Conservation (phyloP, 495 filamentous ascomycete species). For the Clohesyomyces aquaticus region DNA sequence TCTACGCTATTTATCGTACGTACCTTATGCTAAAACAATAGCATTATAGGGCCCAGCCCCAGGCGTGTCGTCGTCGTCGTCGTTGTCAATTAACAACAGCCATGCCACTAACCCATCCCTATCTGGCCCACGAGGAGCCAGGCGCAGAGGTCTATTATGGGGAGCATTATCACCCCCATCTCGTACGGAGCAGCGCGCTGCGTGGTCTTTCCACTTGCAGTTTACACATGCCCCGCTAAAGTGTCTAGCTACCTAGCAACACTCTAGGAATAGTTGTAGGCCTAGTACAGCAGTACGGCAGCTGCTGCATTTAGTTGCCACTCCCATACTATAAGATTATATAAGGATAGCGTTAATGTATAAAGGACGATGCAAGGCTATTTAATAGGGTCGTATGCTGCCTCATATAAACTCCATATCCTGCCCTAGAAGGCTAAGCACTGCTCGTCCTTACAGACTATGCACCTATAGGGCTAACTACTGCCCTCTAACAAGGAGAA, state of each 20-base stretch:
- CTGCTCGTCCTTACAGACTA: neutral
- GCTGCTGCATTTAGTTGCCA: no score
- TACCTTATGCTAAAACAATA: neutral
- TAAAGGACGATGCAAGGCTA: neutral
- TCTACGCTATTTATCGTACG: no score
- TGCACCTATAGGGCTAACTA: neutral
- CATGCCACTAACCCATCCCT: neutral
- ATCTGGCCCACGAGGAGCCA: neutral
- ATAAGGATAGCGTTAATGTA: no score
- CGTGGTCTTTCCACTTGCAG: neutral
- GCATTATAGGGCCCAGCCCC: neutral
- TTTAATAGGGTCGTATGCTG: neutral
- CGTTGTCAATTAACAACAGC: slow-evolving; percentile 1
- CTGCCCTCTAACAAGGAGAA: neutral
- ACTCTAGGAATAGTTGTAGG: neutral
- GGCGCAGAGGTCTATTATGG: neutral
- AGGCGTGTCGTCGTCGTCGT: neutral
- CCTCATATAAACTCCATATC: neutral
- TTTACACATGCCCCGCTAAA: neutral
- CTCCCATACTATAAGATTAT: no score
- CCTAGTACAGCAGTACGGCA: no score
- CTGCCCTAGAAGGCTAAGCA: neutral
- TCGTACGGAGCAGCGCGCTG: neutral
- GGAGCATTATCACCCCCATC: neutral
- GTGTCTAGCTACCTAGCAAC: neutral